A percentile compares a stretch with the other conserved stretches of the same genome.
Conservation (phyloP, 2,329 filamentous ascomycete genomes). For the Emergomyces africanus region DNA sequence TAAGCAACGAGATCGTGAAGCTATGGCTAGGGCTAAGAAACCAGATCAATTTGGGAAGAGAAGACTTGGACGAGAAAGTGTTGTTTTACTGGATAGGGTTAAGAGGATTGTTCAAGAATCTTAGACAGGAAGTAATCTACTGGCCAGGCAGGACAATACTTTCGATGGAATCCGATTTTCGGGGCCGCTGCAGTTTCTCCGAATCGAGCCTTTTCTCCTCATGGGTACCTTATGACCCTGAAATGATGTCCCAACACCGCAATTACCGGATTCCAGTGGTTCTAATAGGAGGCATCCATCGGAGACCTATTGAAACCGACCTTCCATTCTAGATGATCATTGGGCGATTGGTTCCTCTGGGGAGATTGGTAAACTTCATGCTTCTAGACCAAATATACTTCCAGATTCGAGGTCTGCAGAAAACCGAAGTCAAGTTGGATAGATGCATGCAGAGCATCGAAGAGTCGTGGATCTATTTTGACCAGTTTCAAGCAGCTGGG, state of each 20-base stretch:
- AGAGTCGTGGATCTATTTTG: background rate
- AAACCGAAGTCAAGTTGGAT: background rate
- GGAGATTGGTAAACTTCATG: background rate
- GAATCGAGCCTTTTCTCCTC: background rate
- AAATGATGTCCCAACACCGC: background rate
- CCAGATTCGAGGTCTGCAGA: background rate
- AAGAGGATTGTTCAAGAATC: slow-evolving; percentile 51
- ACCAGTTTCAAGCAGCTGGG: background rate
- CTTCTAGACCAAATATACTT: background rate
- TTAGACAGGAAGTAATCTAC: background rate
- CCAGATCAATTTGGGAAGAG: slow-evolving; percentile 57
- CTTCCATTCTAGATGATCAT: background rate
- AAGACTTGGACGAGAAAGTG: slow-evolving; percentile 71
- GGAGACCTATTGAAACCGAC: background rate
- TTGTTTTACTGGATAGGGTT: slow-evolving; percentile 63
- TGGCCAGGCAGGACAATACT: no score
- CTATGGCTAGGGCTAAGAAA: slow-evolving; percentile 48
- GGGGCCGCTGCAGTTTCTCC: background rate
- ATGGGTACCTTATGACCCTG: background rate
- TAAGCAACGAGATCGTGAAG: slow-evolving; percentile 57
- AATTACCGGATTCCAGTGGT: background rate
- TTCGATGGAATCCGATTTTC: background rate
- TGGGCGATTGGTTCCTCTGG: background rate
- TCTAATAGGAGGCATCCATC: background rate
- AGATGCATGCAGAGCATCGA: background rate